phyloP scores from a whole-genome alignment of 345 rosid genomes.

The Lepidium sativum region DNA sequence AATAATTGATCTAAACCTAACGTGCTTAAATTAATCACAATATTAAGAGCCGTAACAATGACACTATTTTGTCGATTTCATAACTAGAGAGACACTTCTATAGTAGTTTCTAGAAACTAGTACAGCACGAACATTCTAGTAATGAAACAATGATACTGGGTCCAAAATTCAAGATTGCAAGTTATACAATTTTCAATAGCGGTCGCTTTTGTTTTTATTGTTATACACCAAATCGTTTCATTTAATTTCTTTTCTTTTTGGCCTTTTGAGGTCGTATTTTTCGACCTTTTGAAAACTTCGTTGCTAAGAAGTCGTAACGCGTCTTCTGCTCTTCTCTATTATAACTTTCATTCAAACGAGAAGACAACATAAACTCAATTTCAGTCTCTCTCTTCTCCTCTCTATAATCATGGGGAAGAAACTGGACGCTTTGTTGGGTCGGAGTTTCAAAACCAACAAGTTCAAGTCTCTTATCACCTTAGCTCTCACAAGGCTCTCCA shows the following conservation, averaged over 20 bases:
- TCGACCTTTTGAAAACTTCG: constrained; percentile 12
- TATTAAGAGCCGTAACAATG: constrained; percentile 6
- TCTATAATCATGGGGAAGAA: constrained; percentile 60
- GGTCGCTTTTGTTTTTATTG: background rate
- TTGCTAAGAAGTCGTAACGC: constrained; percentile 32
- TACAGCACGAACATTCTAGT: background rate
- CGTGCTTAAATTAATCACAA: background rate
- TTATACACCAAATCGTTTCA: background rate
- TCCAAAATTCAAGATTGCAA: background rate
- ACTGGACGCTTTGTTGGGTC: constrained; percentile 63
- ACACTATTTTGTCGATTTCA: background rate
- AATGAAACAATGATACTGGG: background rate
- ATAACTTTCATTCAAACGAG: constrained; percentile 3
- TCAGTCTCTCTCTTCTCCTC: background rate
- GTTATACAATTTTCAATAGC: constrained; percentile 3
- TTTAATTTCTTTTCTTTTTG: background rate
- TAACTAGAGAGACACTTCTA: background rate
- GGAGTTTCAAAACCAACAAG: constrained; percentile 53
- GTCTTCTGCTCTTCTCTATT: constrained; percentile 6
- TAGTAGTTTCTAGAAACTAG: background rate
- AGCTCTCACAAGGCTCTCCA: constrained; percentile 57
- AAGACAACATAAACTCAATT: background rate
- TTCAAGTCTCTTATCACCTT: constrained; percentile 52
- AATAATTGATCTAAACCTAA: background rate
- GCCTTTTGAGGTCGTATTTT: background rate